phyloP scores from a whole-genome alignment of 2,329 filamentous ascomycete species.

The Fusarium floridanum region DNA sequence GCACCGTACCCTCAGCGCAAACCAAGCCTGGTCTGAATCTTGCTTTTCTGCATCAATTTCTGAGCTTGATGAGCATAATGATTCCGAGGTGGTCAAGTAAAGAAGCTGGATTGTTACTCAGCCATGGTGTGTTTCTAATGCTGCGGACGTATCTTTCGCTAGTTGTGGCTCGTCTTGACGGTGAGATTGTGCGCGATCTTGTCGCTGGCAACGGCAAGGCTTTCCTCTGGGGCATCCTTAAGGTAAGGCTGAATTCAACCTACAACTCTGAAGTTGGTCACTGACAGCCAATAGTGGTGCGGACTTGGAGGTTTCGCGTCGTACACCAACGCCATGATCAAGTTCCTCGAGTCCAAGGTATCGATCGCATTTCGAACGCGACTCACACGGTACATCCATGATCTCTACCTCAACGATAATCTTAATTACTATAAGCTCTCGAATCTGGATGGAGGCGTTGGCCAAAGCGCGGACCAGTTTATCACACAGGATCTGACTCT shows the following conservation, averaged over 20 bases:
- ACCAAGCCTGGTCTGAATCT: slow-evolving; percentile 95
- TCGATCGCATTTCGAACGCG: slow-evolving; percentile 97
- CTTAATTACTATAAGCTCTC: slow-evolving; percentile 96
- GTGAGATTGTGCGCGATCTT: slow-evolving; percentile 94
- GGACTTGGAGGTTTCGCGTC: slow-evolving; percentile 93
- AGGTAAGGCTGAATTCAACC: slow-evolving; percentile 64
- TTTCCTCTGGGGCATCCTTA: slow-evolving; percentile 89
- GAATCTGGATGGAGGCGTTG: slow-evolving; percentile 93
- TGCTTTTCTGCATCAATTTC: slow-evolving; percentile 95
- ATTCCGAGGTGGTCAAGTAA: slow-evolving; percentile 96
- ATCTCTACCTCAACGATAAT: slow-evolving; percentile 94
- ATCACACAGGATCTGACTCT: slow-evolving; percentile 97
- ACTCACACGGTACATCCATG: slow-evolving; percentile 95
- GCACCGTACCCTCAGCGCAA: slow-evolving; percentile 84
- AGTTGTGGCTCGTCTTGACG: slow-evolving; percentile 91
- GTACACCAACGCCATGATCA: slow-evolving; percentile 99
- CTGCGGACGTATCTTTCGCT: slow-evolving; percentile 94
- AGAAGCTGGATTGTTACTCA: slow-evolving; percentile 89
- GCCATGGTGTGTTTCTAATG: slow-evolving; percentile 90
- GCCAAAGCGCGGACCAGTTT: slow-evolving; percentile 93
- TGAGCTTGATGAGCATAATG: slow-evolving; percentile 97
- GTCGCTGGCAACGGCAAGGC: slow-evolving; percentile 93
- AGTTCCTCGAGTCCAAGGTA: slow-evolving; percentile 96
- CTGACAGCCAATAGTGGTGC: slow-evolving; percentile 74
- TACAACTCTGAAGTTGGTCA: neutral